These are phyloP conservation scores for Talaromyces sp. DNA, from an alignment of 2,329 filamentous ascomycete species.

Conservation along the genomic window DNA sequence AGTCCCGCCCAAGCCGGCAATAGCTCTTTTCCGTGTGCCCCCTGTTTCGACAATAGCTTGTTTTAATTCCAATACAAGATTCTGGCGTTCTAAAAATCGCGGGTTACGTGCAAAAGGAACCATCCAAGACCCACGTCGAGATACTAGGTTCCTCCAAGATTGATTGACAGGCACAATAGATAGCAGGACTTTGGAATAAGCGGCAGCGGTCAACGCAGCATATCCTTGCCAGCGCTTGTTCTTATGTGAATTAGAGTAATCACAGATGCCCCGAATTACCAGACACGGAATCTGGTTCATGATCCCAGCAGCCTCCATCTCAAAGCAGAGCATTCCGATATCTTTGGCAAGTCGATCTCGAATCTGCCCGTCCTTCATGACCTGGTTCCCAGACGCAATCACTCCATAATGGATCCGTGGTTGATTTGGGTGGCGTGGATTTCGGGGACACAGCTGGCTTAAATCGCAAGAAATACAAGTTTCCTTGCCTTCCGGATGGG, in stretches of 20 bases:
- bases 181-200: conserved; percentile 4
- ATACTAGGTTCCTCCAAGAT: not conserved
- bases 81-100: conserved; percentile 10
- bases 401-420: conserved; percentile 19
- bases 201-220: conserved; percentile 11
- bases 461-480: not conserved
- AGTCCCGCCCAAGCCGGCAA: conserved; percentile 16
- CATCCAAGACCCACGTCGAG: conserved; percentile 10
- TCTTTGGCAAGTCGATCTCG: conserved; percentile 12
- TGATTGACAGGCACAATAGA: conserved; percentile 3
- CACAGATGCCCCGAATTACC: conserved; percentile 11
- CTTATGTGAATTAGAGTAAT: conserved; percentile 15
- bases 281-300: conserved; percentile 9
- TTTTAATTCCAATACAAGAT: conserved; percentile 6
- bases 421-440: not conserved
- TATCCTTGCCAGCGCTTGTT: conserved; percentile 15
- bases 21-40: not conserved
- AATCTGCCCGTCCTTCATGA: conserved; percentile 15
- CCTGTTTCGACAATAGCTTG: not conserved
- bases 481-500: not conserved
- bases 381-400: conserved; percentile 19
- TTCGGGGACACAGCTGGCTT: not conserved
- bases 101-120: conserved; percentile 12
- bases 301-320: conserved; percentile 12
- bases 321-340: conserved; percentile 4